Evolutionary conservation across 495 filamentous ascomycete genomes (phyloP), one percentile per base, ranked within the genome.

Genomic region (Margaritispora aquatica): DNA sequence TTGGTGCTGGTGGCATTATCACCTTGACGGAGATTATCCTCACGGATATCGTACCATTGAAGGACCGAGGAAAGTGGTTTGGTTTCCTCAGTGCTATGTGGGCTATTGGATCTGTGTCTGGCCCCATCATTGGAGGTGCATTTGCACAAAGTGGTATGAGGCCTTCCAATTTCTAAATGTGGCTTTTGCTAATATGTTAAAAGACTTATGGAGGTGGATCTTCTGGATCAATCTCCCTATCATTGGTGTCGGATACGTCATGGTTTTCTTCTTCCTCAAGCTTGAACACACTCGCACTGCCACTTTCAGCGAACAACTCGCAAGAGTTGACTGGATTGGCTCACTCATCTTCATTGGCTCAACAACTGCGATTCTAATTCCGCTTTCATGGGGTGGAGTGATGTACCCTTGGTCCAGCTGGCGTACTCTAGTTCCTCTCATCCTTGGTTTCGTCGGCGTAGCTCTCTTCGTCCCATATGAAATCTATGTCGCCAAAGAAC

Each of bases 1-100:
- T 86, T 13, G 88, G 88, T 20, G 85, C 83, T 23, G 88, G 88
- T n/a, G 88, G 86, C 0, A 75, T 88, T 7, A 78, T 83, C 51
- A 73, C 73, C 7, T 67, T 89, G 38, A 83, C 81, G 1, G 80
- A 87, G 59, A 77, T 89, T 50, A 67, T 89, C 1, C 73, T 90
- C 58, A 80, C 83, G 0, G 86, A 89, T 57, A 70, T 87, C 13
- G 79, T 82, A 17, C 79, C 80, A 9, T 65, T 84, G 13, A 64
- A 73, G 7, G 62, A 73, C 50, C 71, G 81, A 27, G 79, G 77
- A 0, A 70, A 70, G 67, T 75, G 71, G 72, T 56, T 61, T 51
- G 60, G 60, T 11, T 48, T 63, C 20, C 26, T 66, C 2, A 21
- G 69, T 36, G 77, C 67, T 3, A 83, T 82, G 75, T 84, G 80